Evolutionary conservation across 23 red algal genomes (phyloP).

Genomic region (Gracilaria gracilis): DNA sequence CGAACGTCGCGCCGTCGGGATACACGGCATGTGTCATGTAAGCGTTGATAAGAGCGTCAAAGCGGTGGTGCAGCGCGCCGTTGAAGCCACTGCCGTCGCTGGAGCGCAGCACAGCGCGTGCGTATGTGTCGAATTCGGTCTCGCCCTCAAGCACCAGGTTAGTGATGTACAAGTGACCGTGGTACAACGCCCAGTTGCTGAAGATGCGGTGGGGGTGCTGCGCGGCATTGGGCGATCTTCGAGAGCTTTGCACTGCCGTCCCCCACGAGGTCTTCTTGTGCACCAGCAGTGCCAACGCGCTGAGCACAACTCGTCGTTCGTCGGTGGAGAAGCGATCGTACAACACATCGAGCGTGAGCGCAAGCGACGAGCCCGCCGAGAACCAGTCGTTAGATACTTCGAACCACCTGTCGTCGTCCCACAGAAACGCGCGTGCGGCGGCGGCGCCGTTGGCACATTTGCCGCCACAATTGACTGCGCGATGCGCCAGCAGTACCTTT

Average conservation of each 20-base stretch:
- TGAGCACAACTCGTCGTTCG: neutral
- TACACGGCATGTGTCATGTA: no score
- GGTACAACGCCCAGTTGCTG: no score
- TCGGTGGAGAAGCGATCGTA: conserved; percentile 18
- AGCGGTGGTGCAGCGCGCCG: conserved; percentile 15
- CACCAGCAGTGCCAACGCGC: conserved; percentile 54
- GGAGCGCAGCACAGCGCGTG: neutral
- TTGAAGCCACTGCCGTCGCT: neutral
- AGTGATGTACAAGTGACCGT: conserved; percentile 22
- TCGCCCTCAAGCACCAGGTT: conserved; percentile 26
- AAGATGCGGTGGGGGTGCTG: conserved; percentile 45
- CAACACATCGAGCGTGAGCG: conserved; percentile 50
- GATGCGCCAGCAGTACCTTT: no score
- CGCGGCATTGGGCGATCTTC: conserved; percentile 12
- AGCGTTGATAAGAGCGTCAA: neutral
- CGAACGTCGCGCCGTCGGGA: conserved; percentile 40
- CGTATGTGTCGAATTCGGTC: conserved; percentile 3
- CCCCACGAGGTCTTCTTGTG: no score
- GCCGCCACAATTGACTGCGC: no score
- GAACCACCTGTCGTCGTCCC: conserved; percentile 23
- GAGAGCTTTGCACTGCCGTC: neutral
- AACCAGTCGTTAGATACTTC: conserved; percentile 45
- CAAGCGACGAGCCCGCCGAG: neutral
- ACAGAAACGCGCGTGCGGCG: neutral
- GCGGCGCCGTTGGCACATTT: no score